Base-by-base conservation (phyloP, 352 stramenopile genomes). In the Blastocystis sp. region DNA sequence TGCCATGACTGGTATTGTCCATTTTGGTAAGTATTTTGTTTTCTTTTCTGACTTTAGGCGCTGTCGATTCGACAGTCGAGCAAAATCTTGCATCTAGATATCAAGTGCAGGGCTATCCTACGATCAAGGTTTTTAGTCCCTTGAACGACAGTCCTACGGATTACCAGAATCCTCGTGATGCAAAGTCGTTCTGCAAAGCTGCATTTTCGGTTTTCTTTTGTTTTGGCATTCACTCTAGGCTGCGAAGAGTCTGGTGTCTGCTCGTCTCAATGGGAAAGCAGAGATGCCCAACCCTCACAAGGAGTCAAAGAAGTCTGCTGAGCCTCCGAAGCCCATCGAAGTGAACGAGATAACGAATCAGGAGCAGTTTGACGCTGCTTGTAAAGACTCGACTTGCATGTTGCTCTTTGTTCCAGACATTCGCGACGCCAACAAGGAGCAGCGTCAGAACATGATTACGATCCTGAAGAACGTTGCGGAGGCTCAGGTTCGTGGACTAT, bases 321-420 rank as follows among this genome's bases (percentile, higher is more conserved):
- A 89, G 24, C 41, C 66, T 3, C 63, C 63, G 18, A 78, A 89
- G 43, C 78, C 78, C 13, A 39, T 89, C n/a, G 78, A 89, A 45
- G 78, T 89, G 66, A 89, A 79, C 2, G 78, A 89, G 24, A 79
- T 89, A 30, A 76, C 63, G 30, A 89, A 78, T 18, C 78, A 89
- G 55, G 78, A 73, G 37, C 63, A 76, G 63, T 89, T 89, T 39
- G 56, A 89, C 62, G 50, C 39, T 54, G 66, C 66, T 18, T 89
- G 78, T 34, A 79, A 65, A 47, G 78, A 89, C 16, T 64, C 63
- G 3, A 89, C 78, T 3, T 89, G 78, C 55, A 79, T 89, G 66
- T 54, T 89, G 26, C 63, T 79, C 18, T 76, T 89, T 47, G 63
- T 89, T 8, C 78, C 78, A 18, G 63, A 89, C 45, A 89, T 89